These are phyloP conservation scores for Setaria italica DNA, from an alignment of 202 grass and related monocot genomes.

Conservation along the genomic window DNA sequence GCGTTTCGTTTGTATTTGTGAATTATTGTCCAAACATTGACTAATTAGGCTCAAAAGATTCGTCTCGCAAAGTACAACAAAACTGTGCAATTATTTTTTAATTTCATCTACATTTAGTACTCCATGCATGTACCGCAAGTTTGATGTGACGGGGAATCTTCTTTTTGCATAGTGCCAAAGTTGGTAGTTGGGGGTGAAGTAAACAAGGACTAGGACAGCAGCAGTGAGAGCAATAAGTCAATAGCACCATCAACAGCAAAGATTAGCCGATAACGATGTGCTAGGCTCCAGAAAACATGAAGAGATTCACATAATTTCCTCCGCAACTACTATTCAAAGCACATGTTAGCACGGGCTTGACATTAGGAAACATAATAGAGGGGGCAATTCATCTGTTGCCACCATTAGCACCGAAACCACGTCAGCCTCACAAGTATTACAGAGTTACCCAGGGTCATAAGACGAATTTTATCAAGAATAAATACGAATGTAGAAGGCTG, in stretches of 20 bases:
- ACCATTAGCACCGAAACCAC: background rate
- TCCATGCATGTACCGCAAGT: no score
- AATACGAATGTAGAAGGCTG: background rate
- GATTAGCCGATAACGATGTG: background rate
- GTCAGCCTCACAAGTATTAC: background rate
- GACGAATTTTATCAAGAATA: background rate
- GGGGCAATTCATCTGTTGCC: background rate
- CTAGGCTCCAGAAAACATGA: background rate
- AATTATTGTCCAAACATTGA: no score
- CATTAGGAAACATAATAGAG: background rate
- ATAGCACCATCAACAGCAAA: background rate
- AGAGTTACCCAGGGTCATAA: background rate
- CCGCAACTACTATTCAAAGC: background rate
- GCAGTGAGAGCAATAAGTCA: background rate
- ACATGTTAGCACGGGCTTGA: background rate
- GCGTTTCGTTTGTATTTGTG: no score
- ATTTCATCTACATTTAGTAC: no score
- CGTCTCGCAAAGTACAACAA: no score
- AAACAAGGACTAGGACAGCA: no score
- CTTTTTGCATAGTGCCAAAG: no score
- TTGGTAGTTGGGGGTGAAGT: no score
- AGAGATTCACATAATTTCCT: background rate
- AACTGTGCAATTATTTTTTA: no score
- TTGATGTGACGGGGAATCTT: no score
- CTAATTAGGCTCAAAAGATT: no score